Conservation (phyloP, 2,329 filamentous ascomycete genomes). For the Epichloe hybrida region DNA sequence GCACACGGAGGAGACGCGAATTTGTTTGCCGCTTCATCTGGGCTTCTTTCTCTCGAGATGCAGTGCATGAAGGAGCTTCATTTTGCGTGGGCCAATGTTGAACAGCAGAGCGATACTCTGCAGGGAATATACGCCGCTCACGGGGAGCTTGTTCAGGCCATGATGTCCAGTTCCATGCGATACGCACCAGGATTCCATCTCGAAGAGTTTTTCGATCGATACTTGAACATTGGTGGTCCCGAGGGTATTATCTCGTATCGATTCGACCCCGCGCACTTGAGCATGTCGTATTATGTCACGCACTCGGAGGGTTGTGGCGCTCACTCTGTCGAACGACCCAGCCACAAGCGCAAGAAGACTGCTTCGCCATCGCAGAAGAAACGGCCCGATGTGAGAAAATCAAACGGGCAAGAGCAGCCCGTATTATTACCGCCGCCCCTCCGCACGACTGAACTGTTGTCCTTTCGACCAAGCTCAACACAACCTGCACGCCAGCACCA, state of each 20-base stretch:
- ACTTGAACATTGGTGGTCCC: conserved; percentile 41
- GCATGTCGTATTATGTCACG: conserved; percentile 38
- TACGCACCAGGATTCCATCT: conserved; percentile 72
- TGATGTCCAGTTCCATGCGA: conserved; percentile 51
- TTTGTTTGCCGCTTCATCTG: conserved; percentile 48
- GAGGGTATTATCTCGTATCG: conserved; percentile 46
- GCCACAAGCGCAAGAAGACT: conserved; percentile 34
- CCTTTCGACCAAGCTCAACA: no score
- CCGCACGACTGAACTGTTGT: background rate
- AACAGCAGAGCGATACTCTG: conserved; percentile 68
- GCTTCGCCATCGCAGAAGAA: background rate
- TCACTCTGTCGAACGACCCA: conserved; percentile 14
- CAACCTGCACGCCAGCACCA: background rate
- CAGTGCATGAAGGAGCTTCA: conserved; percentile 64
- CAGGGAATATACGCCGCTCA: conserved; percentile 70
- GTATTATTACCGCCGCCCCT: background rate
- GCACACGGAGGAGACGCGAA: conserved; percentile 37
- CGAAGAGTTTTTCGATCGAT: conserved; percentile 79
- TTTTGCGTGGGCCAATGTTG: conserved; percentile 62
- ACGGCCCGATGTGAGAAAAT: background rate
- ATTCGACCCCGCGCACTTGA: conserved; percentile 65
- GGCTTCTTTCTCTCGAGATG: conserved; percentile 67
- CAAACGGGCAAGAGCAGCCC: background rate
- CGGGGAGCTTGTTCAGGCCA: conserved; percentile 60
- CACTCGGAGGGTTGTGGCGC: conserved; percentile 24